Conservation (phyloP, 2,329 filamentous ascomycete species). For the Aspergillus sojae region DNA sequence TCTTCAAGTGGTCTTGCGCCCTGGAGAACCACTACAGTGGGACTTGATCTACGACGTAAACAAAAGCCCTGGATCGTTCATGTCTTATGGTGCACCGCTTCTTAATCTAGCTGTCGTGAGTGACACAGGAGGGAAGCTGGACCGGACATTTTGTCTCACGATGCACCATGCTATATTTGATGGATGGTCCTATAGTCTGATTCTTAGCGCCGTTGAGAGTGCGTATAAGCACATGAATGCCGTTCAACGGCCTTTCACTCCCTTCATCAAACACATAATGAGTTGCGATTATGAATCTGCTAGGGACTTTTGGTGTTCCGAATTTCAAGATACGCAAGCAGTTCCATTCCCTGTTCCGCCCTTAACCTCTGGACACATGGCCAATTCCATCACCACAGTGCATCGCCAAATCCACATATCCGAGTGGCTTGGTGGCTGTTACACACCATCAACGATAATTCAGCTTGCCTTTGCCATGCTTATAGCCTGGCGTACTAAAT, state of each 20-base stretch:
- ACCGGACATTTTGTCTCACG: slow-evolving; percentile 21
- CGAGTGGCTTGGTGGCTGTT: background rate
- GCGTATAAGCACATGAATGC: slow-evolving; percentile 21
- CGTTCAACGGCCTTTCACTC: slow-evolving; percentile 56
- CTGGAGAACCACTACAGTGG: background rate
- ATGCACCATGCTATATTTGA: slow-evolving; percentile 53
- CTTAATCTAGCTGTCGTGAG: background rate
- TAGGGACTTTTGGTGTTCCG: background rate
- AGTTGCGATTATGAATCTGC: slow-evolving; percentile 14
- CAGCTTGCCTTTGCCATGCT: slow-evolving; percentile 10
- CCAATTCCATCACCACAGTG: background rate
- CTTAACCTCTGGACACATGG: no score
- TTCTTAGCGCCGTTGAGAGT: slow-evolving; percentile 24
- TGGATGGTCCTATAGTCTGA: slow-evolving; percentile 38
- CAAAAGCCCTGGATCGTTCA: background rate
- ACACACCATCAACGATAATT: slow-evolving; percentile 1
- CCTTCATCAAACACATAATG: slow-evolving; percentile 45
- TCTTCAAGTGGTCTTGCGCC: background rate
- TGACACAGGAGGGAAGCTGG: background rate
- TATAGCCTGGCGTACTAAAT: background rate
- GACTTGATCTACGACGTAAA: background rate
- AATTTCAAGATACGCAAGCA: background rate
- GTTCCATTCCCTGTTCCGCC: background rate
- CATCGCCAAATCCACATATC: background rate
- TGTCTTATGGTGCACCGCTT: background rate